Evolutionary conservation across 148 eudicot genomes (phyloP).

Genomic region (Chenopodium quinoa): DNA sequence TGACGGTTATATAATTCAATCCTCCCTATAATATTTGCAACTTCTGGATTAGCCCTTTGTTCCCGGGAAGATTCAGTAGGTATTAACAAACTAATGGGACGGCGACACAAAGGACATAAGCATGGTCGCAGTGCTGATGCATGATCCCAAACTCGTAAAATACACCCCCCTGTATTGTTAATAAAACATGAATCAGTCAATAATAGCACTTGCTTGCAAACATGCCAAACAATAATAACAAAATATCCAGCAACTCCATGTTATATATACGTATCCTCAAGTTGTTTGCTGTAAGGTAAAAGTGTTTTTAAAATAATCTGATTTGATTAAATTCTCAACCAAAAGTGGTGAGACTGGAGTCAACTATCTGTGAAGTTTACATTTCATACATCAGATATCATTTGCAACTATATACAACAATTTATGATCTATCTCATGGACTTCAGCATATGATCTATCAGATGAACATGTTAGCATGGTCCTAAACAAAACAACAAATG

Average conservation of each 20-base stretch:
- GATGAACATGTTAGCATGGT: not conserved
- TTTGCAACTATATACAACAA: no score
- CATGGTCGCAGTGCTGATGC: conserved; percentile 79
- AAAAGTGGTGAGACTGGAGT: not conserved
- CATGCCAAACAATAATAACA: not conserved
- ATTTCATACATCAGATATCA: not conserved
- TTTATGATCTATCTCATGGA: not conserved
- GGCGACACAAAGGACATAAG: conserved; percentile 85
- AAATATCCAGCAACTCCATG: not conserved
- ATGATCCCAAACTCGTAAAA: conserved; percentile 79
- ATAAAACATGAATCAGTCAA: not conserved
- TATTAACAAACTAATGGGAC: conserved; percentile 73
- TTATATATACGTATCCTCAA: not conserved
- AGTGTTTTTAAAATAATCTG: not conserved
- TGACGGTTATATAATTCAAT: conserved; percentile 71
- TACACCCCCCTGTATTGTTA: conserved; percentile 55
- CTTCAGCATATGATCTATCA: no score
- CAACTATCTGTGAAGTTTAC: not conserved
- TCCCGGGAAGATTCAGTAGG: conserved; percentile 61
- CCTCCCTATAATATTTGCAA: conserved; percentile 46
- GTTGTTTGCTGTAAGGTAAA: not conserved
- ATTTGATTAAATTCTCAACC: not conserved
- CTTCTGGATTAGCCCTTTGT: conserved; percentile 47
- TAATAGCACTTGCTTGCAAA: not conserved
- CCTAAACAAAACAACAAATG: not conserved